Percentiles rank a stretch among this genome's conserved stretches.
Conservation (phyloP, 345 rosid genomes). For the Hevea brasiliensis region DNA sequence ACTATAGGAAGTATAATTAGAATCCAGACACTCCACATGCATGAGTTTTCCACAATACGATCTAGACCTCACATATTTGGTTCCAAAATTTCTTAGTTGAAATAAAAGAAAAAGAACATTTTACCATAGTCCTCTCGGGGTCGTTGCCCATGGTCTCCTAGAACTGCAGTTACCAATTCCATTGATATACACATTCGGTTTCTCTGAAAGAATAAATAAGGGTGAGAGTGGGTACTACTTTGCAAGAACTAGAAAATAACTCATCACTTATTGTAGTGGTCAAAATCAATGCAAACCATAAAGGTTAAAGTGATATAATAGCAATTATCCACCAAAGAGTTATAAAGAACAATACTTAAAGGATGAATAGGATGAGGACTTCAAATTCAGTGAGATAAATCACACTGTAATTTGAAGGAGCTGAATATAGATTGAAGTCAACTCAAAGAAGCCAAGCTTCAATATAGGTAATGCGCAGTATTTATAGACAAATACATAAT, state of each 20-base stretch:
- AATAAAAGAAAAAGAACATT: conserved; percentile 8
- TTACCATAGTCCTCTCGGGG: conserved; percentile 85
- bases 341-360: not conserved
- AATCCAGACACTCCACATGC: not conserved
- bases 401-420: not conserved
- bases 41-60: not conserved
- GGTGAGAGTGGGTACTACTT: conserved; percentile 6
- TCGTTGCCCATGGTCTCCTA: conserved; percentile 98
- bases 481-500: not conserved
- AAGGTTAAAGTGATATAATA: not conserved
- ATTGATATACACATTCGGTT: conserved; percentile 84
- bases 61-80: not conserved
- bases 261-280: not conserved
- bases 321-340: conserved; percentile 1
- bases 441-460: not conserved
- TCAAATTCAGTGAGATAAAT: conserved; percentile 1
- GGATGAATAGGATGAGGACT: not conserved
- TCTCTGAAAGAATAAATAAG: conserved; percentile 44
- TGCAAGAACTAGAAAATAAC: conserved; percentile 1
- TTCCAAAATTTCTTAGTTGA: not conserved
- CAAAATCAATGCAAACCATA: not conserved
- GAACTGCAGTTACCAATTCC: conserved; percentile 98
- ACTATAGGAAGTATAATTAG: not conserved
- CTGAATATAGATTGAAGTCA: not conserved
- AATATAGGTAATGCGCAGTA: conserved; percentile 1